A percentile compares a stretch with the other conserved stretches of the same genome.
phyloP scores from a whole-genome alignment of 129 eudicot species.

The Pittosporum tobira region DNA sequence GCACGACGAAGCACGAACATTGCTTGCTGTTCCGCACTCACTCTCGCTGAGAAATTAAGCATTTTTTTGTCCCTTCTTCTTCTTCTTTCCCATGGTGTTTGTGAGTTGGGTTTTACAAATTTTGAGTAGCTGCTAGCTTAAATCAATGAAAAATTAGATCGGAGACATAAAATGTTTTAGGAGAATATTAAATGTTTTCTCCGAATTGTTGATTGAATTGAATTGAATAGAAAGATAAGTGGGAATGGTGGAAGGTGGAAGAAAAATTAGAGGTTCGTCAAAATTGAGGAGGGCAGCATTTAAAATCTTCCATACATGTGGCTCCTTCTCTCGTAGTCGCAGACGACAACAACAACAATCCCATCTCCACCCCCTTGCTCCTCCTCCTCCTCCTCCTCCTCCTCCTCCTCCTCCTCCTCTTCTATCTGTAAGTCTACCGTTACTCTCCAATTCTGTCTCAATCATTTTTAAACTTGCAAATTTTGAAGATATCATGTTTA shows the following conservation, averaged over 20 bases:
- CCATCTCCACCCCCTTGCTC: neutral
- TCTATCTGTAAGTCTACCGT: neutral
- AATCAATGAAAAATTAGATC: too few relatives aligned
- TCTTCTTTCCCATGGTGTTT: too few relatives aligned
- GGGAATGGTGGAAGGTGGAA: slow-evolving; percentile 18
- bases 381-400: neutral
- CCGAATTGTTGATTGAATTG: too few relatives aligned
- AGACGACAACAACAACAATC: slow-evolving; percentile 12
- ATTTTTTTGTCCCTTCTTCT: too few relatives aligned
- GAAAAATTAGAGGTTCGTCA: slow-evolving; percentile 18
- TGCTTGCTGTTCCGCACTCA: too few relatives aligned
- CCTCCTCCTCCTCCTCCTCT: neutral
- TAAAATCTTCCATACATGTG: slow-evolving; percentile 40
- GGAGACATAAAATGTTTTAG: neutral
- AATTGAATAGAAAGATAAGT: neutral
- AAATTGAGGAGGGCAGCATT: slow-evolving; percentile 34
- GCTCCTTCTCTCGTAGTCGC: slow-evolving; percentile 20
- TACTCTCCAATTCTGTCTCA: slow-evolving; percentile 3
- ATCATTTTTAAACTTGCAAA: neutral
- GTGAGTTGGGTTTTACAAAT: too few relatives aligned
- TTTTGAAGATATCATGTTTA: too few relatives aligned
- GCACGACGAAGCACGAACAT: too few relatives aligned
- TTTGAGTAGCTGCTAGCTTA: too few relatives aligned
- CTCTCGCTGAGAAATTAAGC: too few relatives aligned
- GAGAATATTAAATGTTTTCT: too few relatives aligned